Base-by-base conservation (phyloP, 306 rosid species). In the Cucurbita ficifolia region DNA sequence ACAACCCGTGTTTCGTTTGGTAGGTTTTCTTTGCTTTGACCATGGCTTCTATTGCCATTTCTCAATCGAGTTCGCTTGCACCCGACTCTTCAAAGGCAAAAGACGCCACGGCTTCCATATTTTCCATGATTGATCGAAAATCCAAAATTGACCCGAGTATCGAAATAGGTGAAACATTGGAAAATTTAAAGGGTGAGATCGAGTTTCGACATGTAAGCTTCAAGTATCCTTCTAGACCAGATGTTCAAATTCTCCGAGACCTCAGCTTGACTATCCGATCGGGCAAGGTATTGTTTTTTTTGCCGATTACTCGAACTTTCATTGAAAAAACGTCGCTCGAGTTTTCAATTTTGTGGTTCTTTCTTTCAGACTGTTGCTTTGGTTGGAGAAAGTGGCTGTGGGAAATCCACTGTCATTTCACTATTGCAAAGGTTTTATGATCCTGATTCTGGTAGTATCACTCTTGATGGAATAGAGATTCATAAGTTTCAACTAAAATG, bases 371-470 rank as follows among this genome's bases (percentile, higher is more conserved):
- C 95, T 11, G 84, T 87, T 64, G 96, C 95, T n/a, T 71, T 90
- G 19, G 96, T 88, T 3, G 96, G 96, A 7, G 96, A 90, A 81
- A 90, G 96, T 76, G 96, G 96, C 36, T 82, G 96, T 42, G 96
- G 96, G 67, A 90, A 90, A 60, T 90, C 96, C 29, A 90, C 96
- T 2, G 83, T 90, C 77, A 87, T 90, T 64, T 86, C 90, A 5
- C 29, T 90, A 80, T 42, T 90, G 83, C 90, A 90, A 49, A 85
- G 96, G 69, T 87, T 90, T 76, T 90, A 90, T 33, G 86, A 88
- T 10, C 95, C 90, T 8, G 81, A 86, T 75, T 84, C 89, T 6
- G 96, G 96, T 59, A 65, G 76, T 51, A 87, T 90, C 50, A 86
- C 79, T 55, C 77, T 90, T 36, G 96, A 90, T 76, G 90, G 90